phyloP scores from a whole-genome alignment of 768 basidiomycete genomes.

The Hemileccinum impolitum region DNA sequence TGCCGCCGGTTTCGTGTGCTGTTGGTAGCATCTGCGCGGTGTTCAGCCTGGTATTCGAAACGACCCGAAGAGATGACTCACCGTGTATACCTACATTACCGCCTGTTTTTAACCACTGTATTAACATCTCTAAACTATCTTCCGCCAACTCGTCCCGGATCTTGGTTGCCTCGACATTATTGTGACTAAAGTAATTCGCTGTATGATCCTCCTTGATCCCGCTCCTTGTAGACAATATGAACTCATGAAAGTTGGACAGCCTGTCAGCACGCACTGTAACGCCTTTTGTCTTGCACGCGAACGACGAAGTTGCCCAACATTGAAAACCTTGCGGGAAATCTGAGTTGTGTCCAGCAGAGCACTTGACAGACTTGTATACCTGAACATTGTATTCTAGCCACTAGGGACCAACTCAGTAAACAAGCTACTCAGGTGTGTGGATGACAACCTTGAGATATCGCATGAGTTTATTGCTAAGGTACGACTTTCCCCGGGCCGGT shows the following conservation, averaged over 20 bases:
- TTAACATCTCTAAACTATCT: conserved; percentile 93
- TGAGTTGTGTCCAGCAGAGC: not conserved
- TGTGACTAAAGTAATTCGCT: conserved; percentile 84
- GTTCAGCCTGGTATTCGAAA: not conserved
- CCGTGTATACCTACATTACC: conserved; percentile 99
- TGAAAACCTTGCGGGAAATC: conserved; percentile 70
- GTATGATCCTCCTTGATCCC: conserved; percentile 91
- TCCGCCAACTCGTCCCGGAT: conserved; percentile 80
- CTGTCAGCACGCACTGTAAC: conserved; percentile 48
- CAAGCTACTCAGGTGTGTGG: conserved; percentile 1
- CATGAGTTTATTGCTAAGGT: conserved; percentile 96
- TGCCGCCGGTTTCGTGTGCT: conserved; percentile 76
- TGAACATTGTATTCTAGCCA: conserved; percentile 99
- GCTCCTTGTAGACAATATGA: conserved; percentile 42
- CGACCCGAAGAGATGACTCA: conserved; percentile 30
- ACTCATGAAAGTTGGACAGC: not conserved
- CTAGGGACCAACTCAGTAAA: conserved; percentile 39
- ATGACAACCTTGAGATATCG: conserved; percentile 82
- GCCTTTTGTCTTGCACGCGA: conserved; percentile 80
- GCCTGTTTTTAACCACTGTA: conserved; percentile 91
- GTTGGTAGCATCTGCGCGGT: conserved; percentile 85
- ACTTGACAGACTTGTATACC: conserved; percentile 36
- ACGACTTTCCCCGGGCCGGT: conserved; percentile 98
- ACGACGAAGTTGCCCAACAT: conserved; percentile 91
- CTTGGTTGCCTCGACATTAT: conserved; percentile 73